These are phyloP conservation scores for Citrus inodora DNA, from an alignment of 345 rosid species.

Conservation along the genomic window DNA sequence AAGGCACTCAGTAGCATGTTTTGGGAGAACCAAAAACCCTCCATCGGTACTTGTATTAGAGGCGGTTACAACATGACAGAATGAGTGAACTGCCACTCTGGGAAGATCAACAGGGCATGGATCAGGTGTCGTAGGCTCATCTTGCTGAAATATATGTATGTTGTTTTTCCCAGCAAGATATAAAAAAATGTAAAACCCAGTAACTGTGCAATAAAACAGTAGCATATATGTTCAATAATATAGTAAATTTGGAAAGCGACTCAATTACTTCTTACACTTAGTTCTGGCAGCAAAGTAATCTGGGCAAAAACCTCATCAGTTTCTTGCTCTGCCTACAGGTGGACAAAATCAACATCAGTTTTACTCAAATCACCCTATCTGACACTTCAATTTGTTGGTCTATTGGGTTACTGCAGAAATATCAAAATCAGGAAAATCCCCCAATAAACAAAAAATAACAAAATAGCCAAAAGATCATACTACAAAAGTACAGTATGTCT, in stretches of 20 bases:
- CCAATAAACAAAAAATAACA: not conserved
- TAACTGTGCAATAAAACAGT: not conserved
- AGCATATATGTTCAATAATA: not conserved
- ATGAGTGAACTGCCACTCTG: constrained; percentile 50
- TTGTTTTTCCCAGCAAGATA: too few species aligned
- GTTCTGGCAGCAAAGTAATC: constrained; percentile 70
- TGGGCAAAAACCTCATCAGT: constrained; percentile 96
- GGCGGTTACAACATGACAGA: constrained; percentile 87
- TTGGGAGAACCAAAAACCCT: constrained; percentile 86
- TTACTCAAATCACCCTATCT: not conserved
- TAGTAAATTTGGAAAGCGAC: constrained; percentile 8
- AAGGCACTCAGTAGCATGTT: constrained; percentile 89
- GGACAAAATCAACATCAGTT: constrained; percentile 10
- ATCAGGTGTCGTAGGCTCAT: constrained; percentile 57
- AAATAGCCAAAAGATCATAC: not conserved
- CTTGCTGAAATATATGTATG: constrained; percentile 25
- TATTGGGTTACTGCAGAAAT: not conserved
- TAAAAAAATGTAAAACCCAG: not conserved
- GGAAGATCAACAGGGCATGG: constrained; percentile 35
- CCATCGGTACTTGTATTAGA: constrained; percentile 98
- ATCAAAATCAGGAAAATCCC: not conserved
- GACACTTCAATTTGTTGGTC: not conserved
- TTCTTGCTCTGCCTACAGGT: constrained; percentile 81
- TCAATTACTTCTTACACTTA: constrained; percentile 42
- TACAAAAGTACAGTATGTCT: not conserved